Evolutionary conservation across 345 rosid genomes (phyloP), one percentile per base, ranked within the genome.

Genomic region (Boechera divaricarpa): DNA sequence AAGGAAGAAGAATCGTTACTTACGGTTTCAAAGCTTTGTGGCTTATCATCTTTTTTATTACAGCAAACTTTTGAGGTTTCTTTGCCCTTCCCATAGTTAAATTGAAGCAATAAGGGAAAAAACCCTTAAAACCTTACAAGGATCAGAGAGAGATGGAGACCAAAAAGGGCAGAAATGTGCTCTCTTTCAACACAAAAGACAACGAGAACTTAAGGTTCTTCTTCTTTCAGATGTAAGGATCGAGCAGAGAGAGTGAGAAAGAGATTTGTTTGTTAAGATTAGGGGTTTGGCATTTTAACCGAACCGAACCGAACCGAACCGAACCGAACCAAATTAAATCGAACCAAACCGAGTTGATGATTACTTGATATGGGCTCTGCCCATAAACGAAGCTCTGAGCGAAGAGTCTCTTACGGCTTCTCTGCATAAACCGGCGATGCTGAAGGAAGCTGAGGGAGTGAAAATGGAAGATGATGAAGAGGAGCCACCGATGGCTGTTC

Each of bases 71-170:
- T 2, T 87, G 92, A 39, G 82, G 77, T 63, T 85, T 90, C 77
- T 94, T 92, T 31, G 98, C 92, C 69, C 76, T 89, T 45, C 92
- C 98, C 98, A 94, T 94, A 67, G 63, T 65, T 60, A 12, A 39
- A 36, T 2, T 36, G 1, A 16, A 42, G 13, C 52, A 38, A 49
- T 4, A 15, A 47, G 45, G 10, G 24, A 15, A 15, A 35, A 39
- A 75, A 57, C 6, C 13, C 52, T 13, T 63, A 33, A 32, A 65
- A 54, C 59, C 47, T 39, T 60, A 2, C 29, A 60, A 36, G 51
- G 10, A 47, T 21, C 33, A 48, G 51, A 65, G 5, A 28, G 2
- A 41, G 11, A 35, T 10, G 48, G 47, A 36, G 47, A 18, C 31
- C 13, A 13, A 5, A 59, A 7, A 16, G 28, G 28, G 29, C 9